These are phyloP conservation scores for Sphagnum fallax DNA, from an alignment of 228 moss, liverwort and hornwort genomes.

Conservation along the genomic window DNA sequence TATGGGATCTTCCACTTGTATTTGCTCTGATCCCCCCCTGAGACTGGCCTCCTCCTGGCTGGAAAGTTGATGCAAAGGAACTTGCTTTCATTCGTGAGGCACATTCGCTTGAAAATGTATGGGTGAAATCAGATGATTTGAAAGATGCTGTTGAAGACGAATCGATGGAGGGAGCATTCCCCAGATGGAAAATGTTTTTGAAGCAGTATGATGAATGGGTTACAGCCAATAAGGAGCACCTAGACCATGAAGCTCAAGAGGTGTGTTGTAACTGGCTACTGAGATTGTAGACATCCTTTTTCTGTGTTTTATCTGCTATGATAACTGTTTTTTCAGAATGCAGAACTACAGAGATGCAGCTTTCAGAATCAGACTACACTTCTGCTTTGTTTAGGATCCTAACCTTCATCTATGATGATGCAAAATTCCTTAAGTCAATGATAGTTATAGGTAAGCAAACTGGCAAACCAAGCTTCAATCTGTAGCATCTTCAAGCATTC, in stretches of 20 bases:
- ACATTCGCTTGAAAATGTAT: conserved; percentile 37
- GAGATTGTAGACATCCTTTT: no score
- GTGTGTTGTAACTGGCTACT: conserved; percentile 17
- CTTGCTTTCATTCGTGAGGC: conserved; percentile 86
- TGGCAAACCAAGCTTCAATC: no score
- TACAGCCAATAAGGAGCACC: conserved; percentile 65
- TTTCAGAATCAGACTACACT: no score
- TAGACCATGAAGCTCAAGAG: conserved; percentile 76
- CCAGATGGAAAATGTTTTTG: conserved; percentile 80
- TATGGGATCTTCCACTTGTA: conserved; percentile 63
- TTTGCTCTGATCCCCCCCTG: conserved; percentile 73
- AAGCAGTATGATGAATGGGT: conserved; percentile 92
- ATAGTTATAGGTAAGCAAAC: no score
- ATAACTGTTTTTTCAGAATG: no score
- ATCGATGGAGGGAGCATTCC: conserved; percentile 27
- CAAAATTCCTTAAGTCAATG: no score
- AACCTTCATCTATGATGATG: no score
- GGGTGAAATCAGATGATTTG: conserved; percentile 32
- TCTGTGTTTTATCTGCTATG: no score
- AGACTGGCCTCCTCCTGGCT: conserved; percentile 97
- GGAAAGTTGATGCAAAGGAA: conserved; percentile 92
- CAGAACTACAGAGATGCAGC: no score
- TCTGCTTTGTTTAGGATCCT: no score
- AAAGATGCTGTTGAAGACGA: conserved; percentile 49
- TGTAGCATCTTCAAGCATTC: no score